Percentiles rank a stretch among this genome's conserved stretches.
These are phyloP conservation scores for Solanum lycopersicoides DNA, from an alignment of 257 asterid species.

Conservation along the genomic window DNA sequence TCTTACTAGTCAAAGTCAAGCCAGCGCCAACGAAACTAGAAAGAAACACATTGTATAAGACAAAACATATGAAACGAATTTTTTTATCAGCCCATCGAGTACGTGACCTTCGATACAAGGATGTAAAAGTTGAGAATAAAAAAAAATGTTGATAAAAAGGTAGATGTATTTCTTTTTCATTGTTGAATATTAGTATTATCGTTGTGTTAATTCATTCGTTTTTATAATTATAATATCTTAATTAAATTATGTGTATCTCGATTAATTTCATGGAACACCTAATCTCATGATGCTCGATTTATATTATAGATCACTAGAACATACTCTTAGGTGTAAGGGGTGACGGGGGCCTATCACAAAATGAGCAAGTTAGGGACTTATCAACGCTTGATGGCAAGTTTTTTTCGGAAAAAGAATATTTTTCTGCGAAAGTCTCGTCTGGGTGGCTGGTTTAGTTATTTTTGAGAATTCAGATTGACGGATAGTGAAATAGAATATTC, in stretches of 20 bases:
- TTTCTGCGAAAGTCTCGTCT: too few species aligned
- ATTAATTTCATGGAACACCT: background rate
- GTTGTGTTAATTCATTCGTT: background rate
- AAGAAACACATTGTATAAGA: background rate
- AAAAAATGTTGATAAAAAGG: background rate
- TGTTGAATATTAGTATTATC: background rate
- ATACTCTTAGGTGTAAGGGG: background rate
- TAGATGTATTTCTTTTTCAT: background rate
- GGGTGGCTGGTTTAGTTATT: too few species aligned
- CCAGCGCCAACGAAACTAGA: slow-evolving; percentile 10
- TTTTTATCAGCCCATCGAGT: background rate
- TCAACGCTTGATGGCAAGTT: too few species aligned
- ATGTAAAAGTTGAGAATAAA: background rate
- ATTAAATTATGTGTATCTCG: fast-evolving
- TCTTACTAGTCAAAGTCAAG: slow-evolving; percentile 33
- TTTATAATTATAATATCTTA: background rate
- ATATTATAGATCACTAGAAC: background rate
- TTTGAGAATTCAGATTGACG: too few species aligned
- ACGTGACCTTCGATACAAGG: background rate
- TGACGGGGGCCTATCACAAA: too few species aligned
- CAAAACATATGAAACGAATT: background rate
- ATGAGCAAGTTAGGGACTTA: too few species aligned
- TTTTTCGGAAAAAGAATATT: too few species aligned
- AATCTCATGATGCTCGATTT: background rate
- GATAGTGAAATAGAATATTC: too few species aligned